phyloP scores from a whole-genome alignment of 1,284 basidiomycete genomes.

The Heterobasidion parviporum region DNA sequence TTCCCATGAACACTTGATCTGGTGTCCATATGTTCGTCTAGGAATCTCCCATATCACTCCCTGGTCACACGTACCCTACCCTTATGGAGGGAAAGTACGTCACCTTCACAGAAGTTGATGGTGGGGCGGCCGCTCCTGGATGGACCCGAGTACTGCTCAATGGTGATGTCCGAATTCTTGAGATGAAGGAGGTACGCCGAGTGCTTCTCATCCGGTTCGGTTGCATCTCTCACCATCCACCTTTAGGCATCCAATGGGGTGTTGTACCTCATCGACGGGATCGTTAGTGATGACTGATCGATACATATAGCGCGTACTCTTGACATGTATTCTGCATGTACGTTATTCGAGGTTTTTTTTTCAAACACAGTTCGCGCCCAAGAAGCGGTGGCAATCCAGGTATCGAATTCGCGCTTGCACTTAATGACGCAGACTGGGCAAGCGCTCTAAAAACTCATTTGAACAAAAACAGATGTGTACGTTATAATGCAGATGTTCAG shows the following conservation, averaged over 20 bases:
- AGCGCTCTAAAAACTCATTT: no score
- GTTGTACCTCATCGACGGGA: slow-evolving; percentile 64
- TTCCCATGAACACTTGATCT: neutral
- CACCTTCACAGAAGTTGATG: slow-evolving; percentile 33
- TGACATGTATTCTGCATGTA: neutral
- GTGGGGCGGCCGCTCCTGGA: slow-evolving; percentile 26
- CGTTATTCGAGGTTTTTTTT: neutral
- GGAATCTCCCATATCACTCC: slow-evolving; percentile 35
- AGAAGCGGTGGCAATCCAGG: no score
- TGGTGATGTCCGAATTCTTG: slow-evolving; percentile 40
- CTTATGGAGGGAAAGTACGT: slow-evolving; percentile 48
- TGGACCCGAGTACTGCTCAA: slow-evolving; percentile 54
- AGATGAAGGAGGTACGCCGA: slow-evolving; percentile 45
- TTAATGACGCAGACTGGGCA: no score
- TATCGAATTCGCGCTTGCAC: no score
- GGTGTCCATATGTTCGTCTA: slow-evolving; percentile 13
- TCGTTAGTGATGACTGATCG: slow-evolving; percentile 32
- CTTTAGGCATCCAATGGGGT: slow-evolving; percentile 59
- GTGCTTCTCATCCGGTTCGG: slow-evolving; percentile 1
- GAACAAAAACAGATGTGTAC: no score
- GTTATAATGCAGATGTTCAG: no score
- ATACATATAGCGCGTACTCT: neutral
- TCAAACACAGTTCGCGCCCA: no score
- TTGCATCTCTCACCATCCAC: slow-evolving; percentile 3
- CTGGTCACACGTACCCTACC: slow-evolving; percentile 33